Evolutionary conservation across 768 basidiomycete genomes (phyloP), one percentile per base, ranked within the genome.

Genomic region (Kondoa malvinella): DNA sequence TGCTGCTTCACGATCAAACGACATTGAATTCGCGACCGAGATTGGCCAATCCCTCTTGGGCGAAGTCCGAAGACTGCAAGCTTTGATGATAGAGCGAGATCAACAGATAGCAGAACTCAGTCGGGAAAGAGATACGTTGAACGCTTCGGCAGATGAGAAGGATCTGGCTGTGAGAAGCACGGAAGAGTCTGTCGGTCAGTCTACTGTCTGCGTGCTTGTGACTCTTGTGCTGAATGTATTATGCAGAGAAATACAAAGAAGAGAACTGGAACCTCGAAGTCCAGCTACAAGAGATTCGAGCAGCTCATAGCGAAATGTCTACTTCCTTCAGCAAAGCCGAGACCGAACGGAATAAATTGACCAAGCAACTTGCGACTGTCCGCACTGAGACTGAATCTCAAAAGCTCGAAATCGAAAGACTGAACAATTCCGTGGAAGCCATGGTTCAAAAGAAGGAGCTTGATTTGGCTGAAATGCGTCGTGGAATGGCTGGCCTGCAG

Each of bases 251-350:
- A 71, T 94, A 85, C 84, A 91, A 91, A 78, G 94, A 97, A 78
- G 91, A 92, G 78, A 97, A 95, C 76, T 97, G 95, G 95, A 94
- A 97, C 75, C 85, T 96, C 67, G 94, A 97, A 79, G 91, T 96
- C 62, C 83, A 83, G 17, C 80, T 91, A 31, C 94, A 97, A 76
- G 92, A 95, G 68, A 81, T 92, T 27, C 86, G 86, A 50, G 79
- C 83, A 0, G 84, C 88, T 71, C 80, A 87, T 59, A 75, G 81
- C 32, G 85, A 87, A 62, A 81, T 84, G 1, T 85, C 88, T 70
- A 77, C 85, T 21, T 80, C 85, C 4, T 78, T 81, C 2, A 82
- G 84, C 71, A 85, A 88, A 58, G 80, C 88, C 26, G 89, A 92
- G 74, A 79, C 83, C 40, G 95, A 96, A 71, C 84, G 87, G 71